A percentile compares a stretch with the other conserved stretches of the same genome.
These are phyloP conservation scores for Canavalia gladiata DNA, from an alignment of 306 rosid species.

Conservation along the genomic window DNA sequence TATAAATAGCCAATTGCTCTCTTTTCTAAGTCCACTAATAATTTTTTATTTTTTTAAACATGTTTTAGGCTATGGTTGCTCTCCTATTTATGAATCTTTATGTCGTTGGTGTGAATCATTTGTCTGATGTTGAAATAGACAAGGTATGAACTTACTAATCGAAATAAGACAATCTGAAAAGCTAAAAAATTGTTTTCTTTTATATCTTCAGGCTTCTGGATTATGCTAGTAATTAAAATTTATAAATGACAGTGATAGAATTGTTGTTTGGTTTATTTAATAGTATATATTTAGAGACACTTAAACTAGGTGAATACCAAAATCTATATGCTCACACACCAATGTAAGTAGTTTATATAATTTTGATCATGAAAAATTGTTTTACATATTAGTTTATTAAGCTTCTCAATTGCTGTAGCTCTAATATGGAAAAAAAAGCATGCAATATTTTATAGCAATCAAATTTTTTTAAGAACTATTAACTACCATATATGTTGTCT, in stretches of 20 bases:
- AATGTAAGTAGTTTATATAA: constrained; percentile 37
- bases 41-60: not conserved
- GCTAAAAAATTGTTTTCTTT: not conserved
- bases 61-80: constrained; percentile 89
- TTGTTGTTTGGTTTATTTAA: constrained; percentile 21
- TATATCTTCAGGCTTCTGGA: constrained; percentile 8
- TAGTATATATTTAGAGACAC: constrained; percentile 26
- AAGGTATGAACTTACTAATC: constrained; percentile 66
- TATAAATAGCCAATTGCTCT: not conserved
- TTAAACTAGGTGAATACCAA: not conserved
- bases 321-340: constrained; percentile 4
- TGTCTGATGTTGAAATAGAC: constrained; percentile 93
- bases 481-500: constrained; percentile 38
- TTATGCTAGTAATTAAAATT: not conserved
- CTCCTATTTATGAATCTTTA: constrained; percentile 95
- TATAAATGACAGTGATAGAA: not conserved
- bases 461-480: constrained; percentile 13
- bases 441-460: constrained; percentile 25
- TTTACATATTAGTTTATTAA: constrained; percentile 20
- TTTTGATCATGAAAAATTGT: constrained; percentile 7
- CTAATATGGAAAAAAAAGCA: constrained; percentile 8
- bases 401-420: constrained; percentile 24
- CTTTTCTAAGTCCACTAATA: constrained; percentile 3
- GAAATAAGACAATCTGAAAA: constrained; percentile 16
- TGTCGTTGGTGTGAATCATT: constrained; percentile 91